These are phyloP conservation scores for Ophiosphaerella narmari DNA, from an alignment of 2,329 filamentous ascomycete genomes.

Conservation along the genomic window DNA sequence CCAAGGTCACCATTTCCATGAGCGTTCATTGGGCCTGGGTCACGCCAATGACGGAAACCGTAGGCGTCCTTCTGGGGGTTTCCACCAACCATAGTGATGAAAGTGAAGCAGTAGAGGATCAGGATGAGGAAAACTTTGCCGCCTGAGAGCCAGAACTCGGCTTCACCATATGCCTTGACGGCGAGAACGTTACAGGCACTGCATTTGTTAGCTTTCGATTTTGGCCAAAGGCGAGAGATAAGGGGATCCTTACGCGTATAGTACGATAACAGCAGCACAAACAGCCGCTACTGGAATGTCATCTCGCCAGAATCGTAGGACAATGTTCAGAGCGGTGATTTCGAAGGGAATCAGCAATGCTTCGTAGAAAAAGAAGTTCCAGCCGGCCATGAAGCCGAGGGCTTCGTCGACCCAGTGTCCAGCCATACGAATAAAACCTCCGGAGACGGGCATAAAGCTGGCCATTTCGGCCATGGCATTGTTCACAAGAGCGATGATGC, in stretches of 20 bases:
- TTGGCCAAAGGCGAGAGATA: neutral
- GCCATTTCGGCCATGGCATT: conserved; percentile 70
- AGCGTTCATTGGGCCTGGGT: conserved; percentile 42
- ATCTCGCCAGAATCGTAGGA: conserved; percentile 51
- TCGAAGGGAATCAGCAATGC: conserved; percentile 58
- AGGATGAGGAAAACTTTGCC: conserved; percentile 55
- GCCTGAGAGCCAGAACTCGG: conserved; percentile 52
- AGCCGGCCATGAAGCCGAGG: conserved; percentile 61
- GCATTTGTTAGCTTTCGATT: conserved; percentile 14
- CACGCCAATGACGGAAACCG: conserved; percentile 53
- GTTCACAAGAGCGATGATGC: conserved; percentile 65
- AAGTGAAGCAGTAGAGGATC: conserved; percentile 53
- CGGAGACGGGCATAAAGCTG: conserved; percentile 64
- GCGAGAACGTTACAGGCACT: conserved; percentile 55
- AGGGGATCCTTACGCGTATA: conserved; percentile 45
- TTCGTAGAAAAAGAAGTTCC: conserved; percentile 60
- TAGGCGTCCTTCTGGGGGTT: conserved; percentile 50
- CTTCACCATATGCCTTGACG: conserved; percentile 52
- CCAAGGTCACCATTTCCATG: conserved; percentile 31
- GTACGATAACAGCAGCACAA: conserved; percentile 47
- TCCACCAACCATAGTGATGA: conserved; percentile 52
- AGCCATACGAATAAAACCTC: conserved; percentile 67
- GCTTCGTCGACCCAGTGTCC: conserved; percentile 70
- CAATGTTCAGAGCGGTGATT: conserved; percentile 52
- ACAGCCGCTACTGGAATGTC: conserved; percentile 50